These are phyloP conservation scores for Pichia sp. DNA, from an alignment of 1,139 yeast species.

Conservation along the genomic window DNA sequence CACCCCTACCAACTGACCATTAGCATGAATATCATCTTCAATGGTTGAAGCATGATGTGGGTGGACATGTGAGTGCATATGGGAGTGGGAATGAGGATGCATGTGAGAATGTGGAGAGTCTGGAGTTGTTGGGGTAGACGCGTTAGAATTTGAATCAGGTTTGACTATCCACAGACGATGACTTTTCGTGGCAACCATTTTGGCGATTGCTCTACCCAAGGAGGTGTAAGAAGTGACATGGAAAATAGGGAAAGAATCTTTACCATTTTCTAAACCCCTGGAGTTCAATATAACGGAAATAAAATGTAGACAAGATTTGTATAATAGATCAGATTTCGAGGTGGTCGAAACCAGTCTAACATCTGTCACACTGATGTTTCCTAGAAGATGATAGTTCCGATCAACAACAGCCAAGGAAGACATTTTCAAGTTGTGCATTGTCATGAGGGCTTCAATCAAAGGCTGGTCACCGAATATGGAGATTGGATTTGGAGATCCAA, in stretches of 20 bases:
- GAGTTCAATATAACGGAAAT: conserved; percentile 79
- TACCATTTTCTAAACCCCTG: conserved; percentile 89
- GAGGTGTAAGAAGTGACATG: conserved; percentile 79
- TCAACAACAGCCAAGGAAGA: conserved; percentile 95
- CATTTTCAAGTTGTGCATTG: conserved; percentile 80
- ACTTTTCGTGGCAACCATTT: conserved; percentile 88
- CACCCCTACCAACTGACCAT: conserved; percentile 84
- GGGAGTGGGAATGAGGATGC: conserved; percentile 12
- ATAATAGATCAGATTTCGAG: conserved; percentile 75
- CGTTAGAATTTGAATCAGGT: conserved; percentile 33
- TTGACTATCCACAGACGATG: conserved; percentile 94
- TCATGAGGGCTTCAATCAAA: conserved; percentile 77
- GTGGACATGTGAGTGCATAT: conserved; percentile 9
- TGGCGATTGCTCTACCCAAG: conserved; percentile 85
- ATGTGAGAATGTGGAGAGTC: conserved; percentile 11
- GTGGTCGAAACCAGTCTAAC: conserved; percentile 83
- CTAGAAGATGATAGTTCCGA: conserved; percentile 65
- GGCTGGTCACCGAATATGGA: conserved; percentile 82
- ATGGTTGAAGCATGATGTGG: conserved; percentile 8
- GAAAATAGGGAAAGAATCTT: conserved; percentile 94
- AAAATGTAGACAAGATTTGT: conserved; percentile 81
- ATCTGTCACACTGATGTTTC: conserved; percentile 92
- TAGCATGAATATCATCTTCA: conserved; percentile 33
- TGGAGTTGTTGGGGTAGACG: conserved; percentile 17
- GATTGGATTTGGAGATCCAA: conserved; percentile 68